Percentiles rank a stretch among this genome's conserved stretches.
Conservation (phyloP, 163 green algal species). For the Smithsoniella earleae region DNA sequence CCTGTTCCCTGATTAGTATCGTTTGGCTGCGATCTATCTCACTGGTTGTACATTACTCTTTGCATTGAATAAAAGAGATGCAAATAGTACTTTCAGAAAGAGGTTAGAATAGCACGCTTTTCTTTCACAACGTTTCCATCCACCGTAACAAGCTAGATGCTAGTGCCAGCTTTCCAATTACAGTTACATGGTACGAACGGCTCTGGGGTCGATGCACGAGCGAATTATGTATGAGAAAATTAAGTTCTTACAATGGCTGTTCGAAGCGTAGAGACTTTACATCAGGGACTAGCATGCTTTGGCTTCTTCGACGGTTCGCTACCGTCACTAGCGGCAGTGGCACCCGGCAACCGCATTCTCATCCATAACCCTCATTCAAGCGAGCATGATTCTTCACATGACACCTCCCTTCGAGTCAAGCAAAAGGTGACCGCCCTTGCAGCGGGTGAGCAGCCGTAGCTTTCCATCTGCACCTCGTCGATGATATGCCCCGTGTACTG, state of each 20-base stretch:
- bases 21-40: no score
- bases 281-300: background rate
- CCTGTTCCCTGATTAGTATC: no score
- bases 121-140: no score
- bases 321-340: background rate
- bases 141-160: no score
- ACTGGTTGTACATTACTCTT: no score
- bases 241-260: background rate
- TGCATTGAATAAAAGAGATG: no score
- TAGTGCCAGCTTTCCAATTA: background rate
- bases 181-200: background rate
- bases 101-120: no score
- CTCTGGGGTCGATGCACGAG: background rate
- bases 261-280: background rate
- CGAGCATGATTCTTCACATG: no score
- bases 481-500: background rate
- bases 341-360: background rate
- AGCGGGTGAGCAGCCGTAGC: background rate
- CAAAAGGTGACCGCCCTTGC: background rate
- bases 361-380: background rate
- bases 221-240: background rate
- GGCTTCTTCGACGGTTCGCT: slow-evolving; percentile 5
- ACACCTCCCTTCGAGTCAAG: background rate
- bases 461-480: background rate
- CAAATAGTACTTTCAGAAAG: no score